These are phyloP conservation scores for Phlyctochytrium arcticum DNA, from an alignment of 192 early-diverging fungal species.

Conservation along the genomic window DNA sequence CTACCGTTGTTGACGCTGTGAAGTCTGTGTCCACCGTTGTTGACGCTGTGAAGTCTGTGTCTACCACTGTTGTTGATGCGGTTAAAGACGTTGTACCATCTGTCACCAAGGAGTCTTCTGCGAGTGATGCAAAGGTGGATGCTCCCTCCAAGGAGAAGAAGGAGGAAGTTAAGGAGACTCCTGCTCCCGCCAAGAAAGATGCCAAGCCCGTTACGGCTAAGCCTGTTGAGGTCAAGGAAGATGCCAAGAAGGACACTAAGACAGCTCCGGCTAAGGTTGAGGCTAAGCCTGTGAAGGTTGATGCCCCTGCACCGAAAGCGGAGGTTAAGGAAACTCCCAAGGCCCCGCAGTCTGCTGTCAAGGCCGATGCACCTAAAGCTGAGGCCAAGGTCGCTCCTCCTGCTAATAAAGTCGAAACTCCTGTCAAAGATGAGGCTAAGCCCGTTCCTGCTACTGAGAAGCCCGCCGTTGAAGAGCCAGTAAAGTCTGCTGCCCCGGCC, in stretches of 20 bases:
- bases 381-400: slow-evolving; percentile 13
- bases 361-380: slow-evolving; percentile 14
- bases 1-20: too few species aligned
- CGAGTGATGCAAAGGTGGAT: background rate
- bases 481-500: slow-evolving; percentile 14
- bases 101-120: background rate
- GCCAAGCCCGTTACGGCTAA: background rate
- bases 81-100: too few species aligned
- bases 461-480: background rate
- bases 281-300: slow-evolving; percentile 3
- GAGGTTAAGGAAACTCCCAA: background rate
- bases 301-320: background rate
- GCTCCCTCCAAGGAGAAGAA: background rate
- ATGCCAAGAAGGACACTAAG: slow-evolving; percentile 10
- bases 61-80: too few species aligned
- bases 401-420: background rate
- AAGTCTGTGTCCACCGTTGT: too few species aligned
- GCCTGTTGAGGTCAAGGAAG: slow-evolving; percentile 11
- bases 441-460: background rate
- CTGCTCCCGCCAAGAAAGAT: background rate
- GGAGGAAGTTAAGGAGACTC: slow-evolving; percentile 20
- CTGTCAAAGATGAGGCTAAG: background rate
- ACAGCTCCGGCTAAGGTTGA: slow-evolving; percentile 6
- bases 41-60: too few species aligned
- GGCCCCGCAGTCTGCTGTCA: slow-evolving; percentile 2